Evolutionary conservation across 225 moss, liverwort and hornwort genomes (phyloP).

Genomic region (Rhytidiadelphus loreus): DNA sequence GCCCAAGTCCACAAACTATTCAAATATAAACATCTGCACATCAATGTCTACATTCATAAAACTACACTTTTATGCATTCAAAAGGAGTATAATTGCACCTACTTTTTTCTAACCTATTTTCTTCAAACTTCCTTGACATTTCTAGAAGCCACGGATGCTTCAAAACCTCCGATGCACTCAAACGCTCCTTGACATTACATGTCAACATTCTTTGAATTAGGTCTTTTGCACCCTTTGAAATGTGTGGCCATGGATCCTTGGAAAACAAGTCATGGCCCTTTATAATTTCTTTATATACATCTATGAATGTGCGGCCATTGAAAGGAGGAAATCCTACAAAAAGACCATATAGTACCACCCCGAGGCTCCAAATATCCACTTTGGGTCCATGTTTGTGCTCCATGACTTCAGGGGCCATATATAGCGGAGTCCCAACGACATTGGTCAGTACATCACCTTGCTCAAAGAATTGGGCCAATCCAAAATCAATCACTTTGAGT

Average conservation of each 20-base stretch:
- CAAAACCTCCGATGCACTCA: neutral
- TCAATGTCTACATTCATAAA: too few relatives aligned
- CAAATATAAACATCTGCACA: too few relatives aligned
- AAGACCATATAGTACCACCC: neutral
- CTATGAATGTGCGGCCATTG: accelerated
- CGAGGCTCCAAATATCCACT: neutral
- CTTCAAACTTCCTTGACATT: too few relatives aligned
- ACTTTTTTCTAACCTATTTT: too few relatives aligned
- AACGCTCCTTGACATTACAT: neutral
- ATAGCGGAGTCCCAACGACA: neutral
- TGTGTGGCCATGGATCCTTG: neutral
- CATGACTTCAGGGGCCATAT: neutral
- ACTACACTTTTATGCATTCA: too few relatives aligned
- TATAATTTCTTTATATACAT: neutral
- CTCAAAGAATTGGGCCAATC: neutral
- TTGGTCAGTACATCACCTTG: neutral
- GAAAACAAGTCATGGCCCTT: neutral
- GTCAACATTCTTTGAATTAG: neutral
- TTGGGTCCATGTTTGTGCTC: neutral
- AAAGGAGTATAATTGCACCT: too few relatives aligned
- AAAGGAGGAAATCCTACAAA: neutral
- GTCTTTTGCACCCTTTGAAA: neutral
- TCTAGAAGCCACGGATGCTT: too few relatives aligned
- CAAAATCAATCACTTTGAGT: neutral
- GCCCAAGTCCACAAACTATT: too few relatives aligned